phyloP scores from a whole-genome alignment of 306 rosid species.

The Dicorynia guianensis region DNA sequence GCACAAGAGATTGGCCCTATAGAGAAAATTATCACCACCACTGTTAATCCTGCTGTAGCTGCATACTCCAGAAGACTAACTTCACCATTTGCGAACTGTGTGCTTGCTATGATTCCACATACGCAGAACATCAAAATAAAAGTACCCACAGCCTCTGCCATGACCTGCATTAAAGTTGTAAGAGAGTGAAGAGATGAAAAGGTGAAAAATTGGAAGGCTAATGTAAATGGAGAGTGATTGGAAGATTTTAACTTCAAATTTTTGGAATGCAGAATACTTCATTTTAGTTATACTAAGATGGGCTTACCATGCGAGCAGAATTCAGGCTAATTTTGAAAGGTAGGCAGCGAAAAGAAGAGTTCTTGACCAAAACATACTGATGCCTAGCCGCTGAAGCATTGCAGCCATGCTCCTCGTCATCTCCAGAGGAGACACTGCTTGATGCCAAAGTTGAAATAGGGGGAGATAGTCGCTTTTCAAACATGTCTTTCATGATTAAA shows the following conservation, averaged over 20 bases:
- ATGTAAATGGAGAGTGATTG: too few species aligned
- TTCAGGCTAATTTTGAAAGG: constrained; percentile 45
- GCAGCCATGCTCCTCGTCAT: constrained; percentile 59
- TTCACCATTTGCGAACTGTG: constrained; percentile 53
- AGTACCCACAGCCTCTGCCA: constrained; percentile 85
- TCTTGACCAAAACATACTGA: constrained; percentile 35
- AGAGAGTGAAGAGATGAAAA: too few species aligned
- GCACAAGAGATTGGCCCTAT: constrained; percentile 82
- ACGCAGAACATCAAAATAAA: constrained; percentile 79
- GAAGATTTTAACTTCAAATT: too few species aligned
- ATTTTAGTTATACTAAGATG: not conserved
- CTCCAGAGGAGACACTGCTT: constrained; percentile 48
- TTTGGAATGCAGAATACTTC: not conserved
- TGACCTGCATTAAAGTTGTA: constrained; percentile 48
- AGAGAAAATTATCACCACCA: constrained; percentile 71
- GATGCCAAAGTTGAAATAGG: constrained; percentile 53
- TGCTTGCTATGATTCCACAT: constrained; percentile 73
- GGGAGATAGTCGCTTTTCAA: constrained; percentile 53
- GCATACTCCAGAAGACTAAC: constrained; percentile 83
- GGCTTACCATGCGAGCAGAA: constrained; percentile 62
- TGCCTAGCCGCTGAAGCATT: constrained; percentile 40
- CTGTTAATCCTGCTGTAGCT: constrained; percentile 84
- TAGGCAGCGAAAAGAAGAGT: constrained; percentile 32
- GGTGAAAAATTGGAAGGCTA: too few species aligned
- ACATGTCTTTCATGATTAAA: constrained; percentile 56